Evolutionary conservation across 1,139 yeast species (phyloP), one percentile per base, ranked within the genome.

Genomic region (Taiozyma sp.): DNA sequence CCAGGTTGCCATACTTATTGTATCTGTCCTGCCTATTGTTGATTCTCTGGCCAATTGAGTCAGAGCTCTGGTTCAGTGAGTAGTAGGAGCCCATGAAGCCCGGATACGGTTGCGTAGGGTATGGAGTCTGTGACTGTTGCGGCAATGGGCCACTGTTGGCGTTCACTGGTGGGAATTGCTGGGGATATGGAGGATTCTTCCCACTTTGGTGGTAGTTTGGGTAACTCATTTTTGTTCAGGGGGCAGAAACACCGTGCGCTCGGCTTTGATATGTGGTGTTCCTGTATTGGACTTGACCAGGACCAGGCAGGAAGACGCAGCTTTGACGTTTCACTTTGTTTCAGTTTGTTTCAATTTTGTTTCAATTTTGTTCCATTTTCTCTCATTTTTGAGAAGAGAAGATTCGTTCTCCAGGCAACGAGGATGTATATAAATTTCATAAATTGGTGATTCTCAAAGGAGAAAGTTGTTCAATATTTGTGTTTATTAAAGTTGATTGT

Each of bases 101-200:
- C 1, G 61, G 62, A 40, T 52, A 59, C 6, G 61, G 61, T 19
- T 52, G 45, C 4, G 49, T 47, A 9, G 35, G 62, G 42, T 59
- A 59, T 1, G 61, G 62, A n/a, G 54, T 44, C 28, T 42, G 55
- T 22, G 35, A 9, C 6, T 39, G 30, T 29, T 35, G 48, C 2
- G 14, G 41, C 6, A 22, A 35, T 39, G 6, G 32, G 6, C 24
- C 21, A 11, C 21, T 13, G 6, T 37, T 19, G n/a, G 41, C 41
- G 7, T 19, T 37, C 4, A 10, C n/a, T 26, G 43, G 45, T 7
- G 29, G 13, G 10, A 16, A 13, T 13, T 28, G 14, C n/a, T 39
- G 41, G 14, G 43, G 43, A 39, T 45, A 39, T 21, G 43, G 43
- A 8, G 46, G 32, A n/a, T 34, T 44, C 14, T n/a, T n/a, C 8